These are phyloP conservation scores for Dryadomyces quercivorus DNA, from an alignment of 2,329 filamentous ascomycete species.

Conservation along the genomic window DNA sequence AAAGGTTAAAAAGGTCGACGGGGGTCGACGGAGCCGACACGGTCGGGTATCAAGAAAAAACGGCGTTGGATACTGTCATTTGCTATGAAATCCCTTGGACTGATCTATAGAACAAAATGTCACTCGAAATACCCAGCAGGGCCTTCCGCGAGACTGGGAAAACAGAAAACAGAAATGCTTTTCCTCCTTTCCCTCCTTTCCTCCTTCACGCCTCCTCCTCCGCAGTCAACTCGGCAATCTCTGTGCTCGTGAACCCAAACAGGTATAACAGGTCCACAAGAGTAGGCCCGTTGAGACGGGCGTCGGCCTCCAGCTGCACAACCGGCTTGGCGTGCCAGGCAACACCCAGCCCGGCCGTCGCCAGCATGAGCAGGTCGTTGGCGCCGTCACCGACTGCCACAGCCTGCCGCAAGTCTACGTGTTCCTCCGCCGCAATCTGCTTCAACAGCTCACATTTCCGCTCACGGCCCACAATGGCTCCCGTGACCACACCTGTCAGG, in stretches of 20 bases:
- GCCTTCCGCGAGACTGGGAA: too few species aligned
- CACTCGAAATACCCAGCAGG: not conserved
- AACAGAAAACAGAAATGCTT: too few species aligned
- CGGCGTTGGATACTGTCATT: not conserved
- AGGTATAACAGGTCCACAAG: slow-evolving; percentile 62
- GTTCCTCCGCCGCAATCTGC: slow-evolving; percentile 57
- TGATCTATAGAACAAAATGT: not conserved
- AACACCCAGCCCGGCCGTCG: slow-evolving; percentile 60
- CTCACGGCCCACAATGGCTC: slow-evolving; percentile 63
- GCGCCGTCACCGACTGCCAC: slow-evolving; percentile 72
- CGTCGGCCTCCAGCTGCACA: slow-evolving; percentile 66
- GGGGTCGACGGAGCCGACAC: too few species aligned
- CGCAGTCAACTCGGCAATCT: slow-evolving; percentile 28
- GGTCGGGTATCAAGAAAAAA: too few species aligned
- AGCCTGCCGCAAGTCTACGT: slow-evolving; percentile 51
- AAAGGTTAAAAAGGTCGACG: too few species aligned
- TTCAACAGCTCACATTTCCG: slow-evolving; percentile 60
- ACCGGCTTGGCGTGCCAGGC: slow-evolving; percentile 77
- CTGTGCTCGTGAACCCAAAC: slow-evolving; percentile 57
- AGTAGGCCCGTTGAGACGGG: slow-evolving; percentile 57
- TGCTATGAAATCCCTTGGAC: not conserved
- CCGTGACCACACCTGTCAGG: slow-evolving; percentile 61
- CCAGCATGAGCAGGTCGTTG: slow-evolving; percentile 74
- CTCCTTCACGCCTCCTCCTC: not conserved
- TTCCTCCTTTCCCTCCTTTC: too few species aligned